Percentiles rank a stretch among this genome's conserved stretches.
Evolutionary conservation across 257 asterid genomes (phyloP).

Genomic region (Coffea eugenioides): DNA sequence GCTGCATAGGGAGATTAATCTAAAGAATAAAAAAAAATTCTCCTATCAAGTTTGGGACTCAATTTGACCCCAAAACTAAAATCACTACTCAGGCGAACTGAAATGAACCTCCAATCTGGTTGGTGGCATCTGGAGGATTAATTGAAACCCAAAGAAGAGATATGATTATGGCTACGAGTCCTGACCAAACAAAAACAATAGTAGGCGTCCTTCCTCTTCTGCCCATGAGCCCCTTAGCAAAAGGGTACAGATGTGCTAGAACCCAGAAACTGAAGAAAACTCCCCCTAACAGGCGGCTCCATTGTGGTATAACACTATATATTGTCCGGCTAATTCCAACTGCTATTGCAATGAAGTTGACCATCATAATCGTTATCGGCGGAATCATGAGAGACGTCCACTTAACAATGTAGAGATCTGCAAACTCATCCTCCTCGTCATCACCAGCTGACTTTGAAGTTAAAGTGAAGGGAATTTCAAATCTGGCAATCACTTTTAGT

Average conservation of each 20-base stretch:
- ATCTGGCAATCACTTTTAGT: slow-evolving; percentile 70
- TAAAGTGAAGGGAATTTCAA: slow-evolving; percentile 68
- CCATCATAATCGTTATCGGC: slow-evolving; percentile 61
- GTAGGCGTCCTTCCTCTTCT: slow-evolving; percentile 79
- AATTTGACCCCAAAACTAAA: neutral
- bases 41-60: neutral
- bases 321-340: slow-evolving; percentile 71
- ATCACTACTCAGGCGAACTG: slow-evolving; percentile 56
- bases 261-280: slow-evolving; percentile 88
- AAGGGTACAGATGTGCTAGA: slow-evolving; percentile 71
- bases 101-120: slow-evolving; percentile 66
- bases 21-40: neutral
- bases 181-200: slow-evolving; percentile 76
- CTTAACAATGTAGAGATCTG: slow-evolving; percentile 57
- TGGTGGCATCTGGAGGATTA: slow-evolving; percentile 51
- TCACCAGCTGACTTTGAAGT: slow-evolving; percentile 68
- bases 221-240: slow-evolving; percentile 79
- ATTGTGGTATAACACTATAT: slow-evolving; percentile 71
- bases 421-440: slow-evolving; percentile 60
- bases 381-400: slow-evolving; percentile 72
- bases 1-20: neutral
- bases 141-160: slow-evolving; percentile 75
- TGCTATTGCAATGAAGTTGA: slow-evolving; percentile 63
- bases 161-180: slow-evolving; percentile 68
- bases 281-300: slow-evolving; percentile 84